These are phyloP conservation scores for Apophysomyces trapeziformis DNA, from an alignment of 371 early-diverging fungal genomes.

Conservation along the genomic window DNA sequence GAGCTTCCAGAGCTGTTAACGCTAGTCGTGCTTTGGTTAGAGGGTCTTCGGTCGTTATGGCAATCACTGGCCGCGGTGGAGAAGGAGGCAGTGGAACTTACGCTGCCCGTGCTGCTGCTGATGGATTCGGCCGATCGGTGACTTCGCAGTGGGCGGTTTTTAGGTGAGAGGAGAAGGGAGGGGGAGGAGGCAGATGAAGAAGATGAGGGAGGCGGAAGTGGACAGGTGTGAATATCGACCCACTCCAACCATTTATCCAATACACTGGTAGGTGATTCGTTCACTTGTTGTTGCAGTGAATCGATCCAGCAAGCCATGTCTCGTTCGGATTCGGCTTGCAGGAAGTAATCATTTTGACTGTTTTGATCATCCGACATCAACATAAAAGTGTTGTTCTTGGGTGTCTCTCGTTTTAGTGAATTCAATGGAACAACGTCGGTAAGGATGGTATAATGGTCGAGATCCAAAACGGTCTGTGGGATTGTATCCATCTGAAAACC, in stretches of 20 bases:
- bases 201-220: background rate
- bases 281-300: slow-evolving; percentile 25
- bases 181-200: background rate
- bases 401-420: slow-evolving; percentile 19
- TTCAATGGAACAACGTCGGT: slow-evolving; percentile 22
- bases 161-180: background rate
- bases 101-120: slow-evolving; percentile 13
- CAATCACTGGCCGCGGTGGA: slow-evolving; percentile 14
- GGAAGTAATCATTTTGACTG: slow-evolving; percentile 35
- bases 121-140: slow-evolving; percentile 28
- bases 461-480: slow-evolving; percentile 32
- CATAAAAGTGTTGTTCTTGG: slow-evolving; percentile 30
- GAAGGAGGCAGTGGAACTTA: slow-evolving; percentile 14
- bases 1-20: slow-evolving; percentile 12
- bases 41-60: slow-evolving; percentile 14
- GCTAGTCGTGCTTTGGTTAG: slow-evolving; percentile 9
- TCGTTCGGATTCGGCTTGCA: slow-evolving; percentile 36
- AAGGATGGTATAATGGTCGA: slow-evolving; percentile 37
- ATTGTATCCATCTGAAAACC: slow-evolving; percentile 32
- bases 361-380: slow-evolving; percentile 34
- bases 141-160: slow-evolving; percentile 5
- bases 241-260: slow-evolving; percentile 51
- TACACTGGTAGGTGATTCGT: slow-evolving; percentile 31
- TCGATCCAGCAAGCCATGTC: slow-evolving; percentile 35
- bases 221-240: slow-evolving; percentile 27